Evolutionary conservation across 768 basidiomycete genomes (phyloP).

Genomic region (Suillus ampliporus): DNA sequence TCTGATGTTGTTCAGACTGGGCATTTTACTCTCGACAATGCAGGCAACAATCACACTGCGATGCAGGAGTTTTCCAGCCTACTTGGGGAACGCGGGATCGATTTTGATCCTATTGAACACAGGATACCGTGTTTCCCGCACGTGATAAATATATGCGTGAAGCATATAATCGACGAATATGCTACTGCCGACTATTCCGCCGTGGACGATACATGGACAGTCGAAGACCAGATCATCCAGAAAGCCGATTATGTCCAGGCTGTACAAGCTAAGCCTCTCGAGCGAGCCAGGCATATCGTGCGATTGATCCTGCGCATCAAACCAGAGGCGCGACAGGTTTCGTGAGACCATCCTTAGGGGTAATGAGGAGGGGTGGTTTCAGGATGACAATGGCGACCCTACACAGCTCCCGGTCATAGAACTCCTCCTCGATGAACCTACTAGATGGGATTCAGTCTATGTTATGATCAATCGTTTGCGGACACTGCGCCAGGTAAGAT

Average conservation of each 20-base stretch:
- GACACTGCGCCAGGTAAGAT: slow-evolving; percentile 11
- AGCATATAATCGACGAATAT: slow-evolving; percentile 12
- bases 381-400: neutral
- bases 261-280: slow-evolving; percentile 1
- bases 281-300: neutral
- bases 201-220: slow-evolving; percentile 4
- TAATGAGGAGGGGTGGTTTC: slow-evolving; percentile 7
- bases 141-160: slow-evolving; percentile 19
- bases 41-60: slow-evolving; percentile 18
- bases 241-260: slow-evolving; percentile 4
- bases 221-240: slow-evolving; percentile 1
- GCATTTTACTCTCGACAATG: slow-evolving; percentile 14
- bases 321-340: neutral
- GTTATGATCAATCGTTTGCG: slow-evolving; percentile 37
- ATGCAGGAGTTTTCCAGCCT: slow-evolving; percentile 6
- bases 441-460: slow-evolving; percentile 44
- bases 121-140: slow-evolving; percentile 24
- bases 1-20: slow-evolving; percentile 18
- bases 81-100: slow-evolving; percentile 1
- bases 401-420: neutral
- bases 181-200: neutral
- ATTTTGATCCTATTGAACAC: slow-evolving; percentile 15
- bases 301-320: neutral
- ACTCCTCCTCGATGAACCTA: slow-evolving; percentile 38
- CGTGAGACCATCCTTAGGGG: slow-evolving; percentile 6